phyloP scores from a whole-genome alignment of 768 basidiomycete species.

The Boletus pseudopeckii region DNA sequence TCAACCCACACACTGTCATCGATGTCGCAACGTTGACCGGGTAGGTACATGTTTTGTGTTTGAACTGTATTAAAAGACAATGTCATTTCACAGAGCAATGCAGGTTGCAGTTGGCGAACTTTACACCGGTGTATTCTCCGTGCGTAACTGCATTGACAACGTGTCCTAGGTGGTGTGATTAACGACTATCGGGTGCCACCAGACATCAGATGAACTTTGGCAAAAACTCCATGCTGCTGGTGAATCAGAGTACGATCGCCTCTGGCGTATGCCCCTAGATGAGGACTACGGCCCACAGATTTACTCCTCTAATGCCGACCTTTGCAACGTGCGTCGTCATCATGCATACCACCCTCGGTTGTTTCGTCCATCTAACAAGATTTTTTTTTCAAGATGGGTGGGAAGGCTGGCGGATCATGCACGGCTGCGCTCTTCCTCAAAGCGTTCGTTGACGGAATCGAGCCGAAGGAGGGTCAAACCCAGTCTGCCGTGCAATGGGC shows the following conservation, averaged over 20 bases:
- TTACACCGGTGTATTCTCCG: slow-evolving; percentile 77
- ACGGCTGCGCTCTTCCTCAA: slow-evolving; percentile 89
- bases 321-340: slow-evolving; percentile 51
- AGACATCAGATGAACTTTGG: slow-evolving; percentile 80
- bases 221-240: slow-evolving; percentile 63
- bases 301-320: slow-evolving; percentile 71
- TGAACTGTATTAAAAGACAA: not conserved
- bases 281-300: slow-evolving; percentile 80
- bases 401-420: slow-evolving; percentile 64
- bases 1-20: slow-evolving; percentile 77
- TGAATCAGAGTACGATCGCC: slow-evolving; percentile 70
- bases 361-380: slow-evolving; percentile 1
- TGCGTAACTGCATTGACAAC: slow-evolving; percentile 28
- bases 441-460: slow-evolving; percentile 73
- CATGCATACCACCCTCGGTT: not conserved
- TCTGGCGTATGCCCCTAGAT: slow-evolving; percentile 90
- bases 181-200: not conserved
- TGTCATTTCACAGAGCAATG: slow-evolving; percentile 53
- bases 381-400: slow-evolving; percentile 53
- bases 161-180: not conserved
- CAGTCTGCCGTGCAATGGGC: slow-evolving; percentile 71
- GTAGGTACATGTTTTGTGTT: slow-evolving; percentile 34
- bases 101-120: slow-evolving; percentile 69
- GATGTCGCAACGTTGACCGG: slow-evolving; percentile 88
- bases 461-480: slow-evolving; percentile 53